phyloP scores from a whole-genome alignment of 306 rosid genomes.

The Ammopiptanthus mongolicus region DNA sequence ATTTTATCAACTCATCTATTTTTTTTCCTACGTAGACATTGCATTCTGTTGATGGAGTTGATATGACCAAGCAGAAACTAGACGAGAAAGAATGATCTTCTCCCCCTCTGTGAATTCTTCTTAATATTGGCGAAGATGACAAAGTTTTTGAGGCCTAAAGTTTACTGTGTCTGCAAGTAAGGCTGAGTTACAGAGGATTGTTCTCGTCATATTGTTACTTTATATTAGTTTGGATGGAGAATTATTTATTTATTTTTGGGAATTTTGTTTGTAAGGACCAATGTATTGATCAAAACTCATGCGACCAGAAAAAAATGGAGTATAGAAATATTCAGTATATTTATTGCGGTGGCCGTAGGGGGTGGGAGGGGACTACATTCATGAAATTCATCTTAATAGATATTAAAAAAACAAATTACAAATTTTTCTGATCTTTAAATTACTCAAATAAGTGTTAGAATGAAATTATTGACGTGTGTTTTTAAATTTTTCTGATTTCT shows the following conservation, averaged over 20 bases:
- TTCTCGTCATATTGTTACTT: neutral
- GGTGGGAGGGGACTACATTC: too few relatives aligned
- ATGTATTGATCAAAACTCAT: neutral
- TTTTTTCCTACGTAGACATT: constrained; percentile 28
- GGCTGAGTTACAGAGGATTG: neutral
- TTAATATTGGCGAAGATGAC: neutral
- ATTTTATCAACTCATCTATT: constrained; percentile 1
- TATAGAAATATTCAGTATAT: neutral
- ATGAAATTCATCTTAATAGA: too few relatives aligned
- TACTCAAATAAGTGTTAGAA: too few relatives aligned
- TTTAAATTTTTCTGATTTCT: too few relatives aligned
- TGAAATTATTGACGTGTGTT: too few relatives aligned
- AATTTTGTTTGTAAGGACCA: constrained; percentile 14
- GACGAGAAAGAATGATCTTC: constrained; percentile 23
- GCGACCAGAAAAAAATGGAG: neutral
- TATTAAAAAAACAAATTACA: too few relatives aligned
- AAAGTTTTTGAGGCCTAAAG: neutral
- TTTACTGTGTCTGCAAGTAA: neutral
- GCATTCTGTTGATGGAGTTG: constrained; percentile 33
- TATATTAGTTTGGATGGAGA: neutral
- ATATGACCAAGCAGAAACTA: constrained; percentile 21
- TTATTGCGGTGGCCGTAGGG: too few relatives aligned
- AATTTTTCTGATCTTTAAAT: too few relatives aligned
- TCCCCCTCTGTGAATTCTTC: neutral
- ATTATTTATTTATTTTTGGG: neutral